Conservation (phyloP, 441 rosid species). For the Populus hybrid region DNA sequence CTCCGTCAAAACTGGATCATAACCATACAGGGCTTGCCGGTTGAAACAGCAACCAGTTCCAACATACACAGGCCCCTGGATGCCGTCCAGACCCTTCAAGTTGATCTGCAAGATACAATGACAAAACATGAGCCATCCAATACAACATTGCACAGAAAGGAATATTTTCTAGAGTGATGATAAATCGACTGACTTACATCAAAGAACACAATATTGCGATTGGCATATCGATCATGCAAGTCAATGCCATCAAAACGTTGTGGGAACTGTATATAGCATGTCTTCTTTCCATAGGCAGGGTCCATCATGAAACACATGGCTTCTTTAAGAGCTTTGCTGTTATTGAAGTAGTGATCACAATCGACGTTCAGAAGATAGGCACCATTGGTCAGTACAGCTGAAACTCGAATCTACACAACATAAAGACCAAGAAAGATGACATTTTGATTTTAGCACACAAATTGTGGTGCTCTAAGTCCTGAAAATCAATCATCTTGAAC, state of each 20-base stretch:
- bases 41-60: slow-evolving; percentile 98
- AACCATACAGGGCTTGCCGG: slow-evolving; percentile 95
- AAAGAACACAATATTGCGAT: slow-evolving; percentile 95
- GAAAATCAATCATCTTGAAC: slow-evolving; percentile 3
- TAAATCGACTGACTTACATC: slow-evolving; percentile 57
- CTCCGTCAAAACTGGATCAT: slow-evolving; percentile 93
- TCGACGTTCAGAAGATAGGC: slow-evolving; percentile 96
- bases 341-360: slow-evolving; percentile 99
- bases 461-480: background rate
- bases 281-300: slow-evolving; percentile 76
- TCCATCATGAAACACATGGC: slow-evolving; percentile 99
- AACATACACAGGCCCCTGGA: slow-evolving; percentile 98
- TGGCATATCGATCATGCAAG: slow-evolving; percentile 98
- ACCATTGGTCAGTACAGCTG: slow-evolving; percentile 97
- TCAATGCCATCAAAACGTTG: slow-evolving; percentile 99
- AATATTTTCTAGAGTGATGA: background rate
- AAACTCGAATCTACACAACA: slow-evolving; percentile 79
- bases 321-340: slow-evolving; percentile 95
- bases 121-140: slow-evolving; percentile 1
- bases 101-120: slow-evolving; percentile 62
- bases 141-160: slow-evolving; percentile 1
- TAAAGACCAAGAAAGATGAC: slow-evolving; percentile 22
- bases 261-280: slow-evolving; percentile 97
- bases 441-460: background rate
- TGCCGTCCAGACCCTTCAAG: slow-evolving; percentile 93